phyloP scores from a whole-genome alignment of 2,329 filamentous ascomycete species.

The Fusarium bulbicola region DNA sequence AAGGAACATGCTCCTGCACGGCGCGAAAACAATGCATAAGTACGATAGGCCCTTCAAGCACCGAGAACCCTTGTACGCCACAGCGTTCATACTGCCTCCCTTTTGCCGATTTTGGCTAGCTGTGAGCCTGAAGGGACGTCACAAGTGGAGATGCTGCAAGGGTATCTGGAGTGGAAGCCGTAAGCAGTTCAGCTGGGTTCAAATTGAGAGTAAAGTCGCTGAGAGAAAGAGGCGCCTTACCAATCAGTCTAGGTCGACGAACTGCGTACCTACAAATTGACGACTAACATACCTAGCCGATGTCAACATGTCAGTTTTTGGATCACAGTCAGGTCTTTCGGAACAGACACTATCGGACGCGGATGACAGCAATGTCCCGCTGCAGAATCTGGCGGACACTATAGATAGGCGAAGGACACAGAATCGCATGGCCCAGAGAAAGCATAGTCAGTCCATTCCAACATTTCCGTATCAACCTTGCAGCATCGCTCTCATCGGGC shows the following conservation, averaged over 20 bases:
- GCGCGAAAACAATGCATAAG: not conserved
- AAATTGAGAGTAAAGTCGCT: not conserved
- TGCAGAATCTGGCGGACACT: not conserved
- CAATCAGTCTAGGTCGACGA: too few species aligned
- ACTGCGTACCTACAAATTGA: not conserved
- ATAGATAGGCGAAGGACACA: not conserved
- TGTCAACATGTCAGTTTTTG: not conserved
- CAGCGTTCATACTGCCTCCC: not conserved
- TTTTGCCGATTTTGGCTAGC: not conserved
- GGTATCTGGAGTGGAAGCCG: not conserved
- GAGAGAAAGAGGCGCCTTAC: too few species aligned
- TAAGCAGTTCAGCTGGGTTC: not conserved
- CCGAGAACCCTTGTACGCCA: not conserved
- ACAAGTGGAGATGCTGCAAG: not conserved
- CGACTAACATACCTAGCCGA: too few species aligned
- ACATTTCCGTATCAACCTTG: too few species aligned
- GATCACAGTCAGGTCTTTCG: not conserved
- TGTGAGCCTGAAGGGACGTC: not conserved
- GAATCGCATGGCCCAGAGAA: not conserved
- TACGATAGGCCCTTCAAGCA: not conserved
- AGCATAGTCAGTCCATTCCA: not conserved
- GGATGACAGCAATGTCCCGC: not conserved
- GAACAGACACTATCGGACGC: not conserved
- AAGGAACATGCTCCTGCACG: not conserved
- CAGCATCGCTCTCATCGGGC: too few species aligned